A percentile compares a stretch with the other conserved stretches of the same genome.
These are phyloP conservation scores for Beauveria sp. DNA, from an alignment of 2,329 filamentous ascomycete genomes.

Conservation along the genomic window DNA sequence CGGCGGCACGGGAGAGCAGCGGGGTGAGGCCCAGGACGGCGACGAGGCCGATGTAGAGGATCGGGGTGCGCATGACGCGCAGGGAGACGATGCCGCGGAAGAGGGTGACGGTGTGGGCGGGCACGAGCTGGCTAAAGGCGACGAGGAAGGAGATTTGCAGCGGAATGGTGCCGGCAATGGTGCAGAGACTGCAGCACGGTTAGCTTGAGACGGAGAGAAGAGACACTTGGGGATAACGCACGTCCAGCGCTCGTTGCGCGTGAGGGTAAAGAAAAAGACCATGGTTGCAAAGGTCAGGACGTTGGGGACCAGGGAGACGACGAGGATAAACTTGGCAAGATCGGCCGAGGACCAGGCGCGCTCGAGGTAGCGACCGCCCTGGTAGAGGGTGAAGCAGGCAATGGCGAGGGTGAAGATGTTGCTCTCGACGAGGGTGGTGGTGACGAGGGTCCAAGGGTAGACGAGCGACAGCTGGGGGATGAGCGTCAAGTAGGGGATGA, in stretches of 20 bases:
- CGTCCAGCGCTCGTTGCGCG: slow-evolving; percentile 60
- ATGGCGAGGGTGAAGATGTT: slow-evolving; percentile 82
- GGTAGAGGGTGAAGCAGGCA: slow-evolving; percentile 72
- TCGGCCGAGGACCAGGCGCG: slow-evolving; percentile 89
- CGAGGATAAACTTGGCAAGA: slow-evolving; percentile 80
- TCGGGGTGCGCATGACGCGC: slow-evolving; percentile 64
- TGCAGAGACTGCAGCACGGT: slow-evolving; percentile 53
- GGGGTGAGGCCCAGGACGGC: slow-evolving; percentile 55
- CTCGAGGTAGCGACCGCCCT: slow-evolving; percentile 92
- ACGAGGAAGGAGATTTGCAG: slow-evolving; percentile 92
- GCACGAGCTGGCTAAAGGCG: slow-evolving; percentile 94
- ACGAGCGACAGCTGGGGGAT: slow-evolving; percentile 75
- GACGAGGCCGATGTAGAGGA: slow-evolving; percentile 69
- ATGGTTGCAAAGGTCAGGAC: slow-evolving; percentile 65
- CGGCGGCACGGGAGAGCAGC: slow-evolving; percentile 59
- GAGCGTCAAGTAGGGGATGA: slow-evolving; percentile 80
- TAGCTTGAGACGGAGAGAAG: neutral
- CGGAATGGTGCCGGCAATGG: slow-evolving; percentile 81
- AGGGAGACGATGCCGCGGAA: slow-evolving; percentile 84
- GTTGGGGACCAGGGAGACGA: slow-evolving; percentile 76
- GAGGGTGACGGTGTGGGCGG: slow-evolving; percentile 91
- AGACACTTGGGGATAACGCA: slow-evolving; percentile 34
- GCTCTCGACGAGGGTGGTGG: slow-evolving; percentile 82
- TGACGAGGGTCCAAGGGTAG: slow-evolving; percentile 90
- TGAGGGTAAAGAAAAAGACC: slow-evolving; percentile 64